Evolutionary conservation across 2,329 filamentous ascomycete genomes (phyloP).

Genomic region (Knufia fluminis): DNA sequence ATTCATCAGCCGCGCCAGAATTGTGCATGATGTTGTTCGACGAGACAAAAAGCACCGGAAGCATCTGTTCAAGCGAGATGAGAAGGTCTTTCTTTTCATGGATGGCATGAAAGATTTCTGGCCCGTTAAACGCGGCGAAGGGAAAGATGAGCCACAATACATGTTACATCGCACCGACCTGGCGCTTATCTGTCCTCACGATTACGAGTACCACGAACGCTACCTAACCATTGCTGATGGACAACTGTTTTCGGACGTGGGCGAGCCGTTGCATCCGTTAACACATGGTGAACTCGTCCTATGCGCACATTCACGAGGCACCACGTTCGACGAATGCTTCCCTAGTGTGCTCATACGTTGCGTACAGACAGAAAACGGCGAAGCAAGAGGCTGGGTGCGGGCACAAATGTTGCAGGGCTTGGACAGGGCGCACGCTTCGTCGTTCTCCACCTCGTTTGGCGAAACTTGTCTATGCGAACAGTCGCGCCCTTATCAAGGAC

Average conservation of each 20-base stretch:
- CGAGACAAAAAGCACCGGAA: not conserved
- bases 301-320: slow-evolving; percentile 7
- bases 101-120: not conserved
- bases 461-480: not conserved
- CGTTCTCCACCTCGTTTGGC: not conserved
- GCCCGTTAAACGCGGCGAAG: not conserved
- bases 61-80: not conserved
- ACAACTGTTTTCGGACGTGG: not conserved
- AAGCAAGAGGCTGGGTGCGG: not conserved
- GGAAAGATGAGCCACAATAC: not conserved
- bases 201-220: not conserved
- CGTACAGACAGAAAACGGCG: not conserved
- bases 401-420: not conserved
- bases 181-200: slow-evolving; percentile 1
- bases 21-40: not conserved
- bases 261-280: not conserved
- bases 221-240: not conserved
- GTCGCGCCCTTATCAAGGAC: not conserved
- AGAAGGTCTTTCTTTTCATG: not conserved
- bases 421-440: not conserved
- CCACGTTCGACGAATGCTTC: too few species aligned
- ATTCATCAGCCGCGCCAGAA: not conserved
- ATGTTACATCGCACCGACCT: not conserved
- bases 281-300: not conserved
- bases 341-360: not conserved